These are phyloP conservation scores for Dipodascopsis tothii DNA, from an alignment of 805 yeast genomes.

Conservation along the genomic window DNA sequence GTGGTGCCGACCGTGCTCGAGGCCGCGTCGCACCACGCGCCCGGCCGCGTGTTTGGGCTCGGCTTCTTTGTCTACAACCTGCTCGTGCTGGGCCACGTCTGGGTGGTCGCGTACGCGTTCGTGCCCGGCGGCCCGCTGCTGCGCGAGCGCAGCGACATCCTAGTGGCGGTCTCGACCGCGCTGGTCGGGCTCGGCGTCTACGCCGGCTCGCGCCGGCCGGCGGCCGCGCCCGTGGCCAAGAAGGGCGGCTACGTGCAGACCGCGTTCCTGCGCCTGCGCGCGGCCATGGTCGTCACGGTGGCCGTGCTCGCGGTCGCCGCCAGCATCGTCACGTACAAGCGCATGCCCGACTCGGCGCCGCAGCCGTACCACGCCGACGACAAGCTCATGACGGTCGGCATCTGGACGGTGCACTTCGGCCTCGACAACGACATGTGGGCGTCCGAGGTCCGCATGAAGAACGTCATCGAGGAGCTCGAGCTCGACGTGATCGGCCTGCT, in stretches of 20 bases:
- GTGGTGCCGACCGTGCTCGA: constrained; percentile 29
- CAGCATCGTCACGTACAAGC: constrained; percentile 45
- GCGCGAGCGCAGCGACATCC: constrained; percentile 80
- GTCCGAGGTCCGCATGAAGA: constrained; percentile 80
- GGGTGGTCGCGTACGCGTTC: constrained; percentile 97
- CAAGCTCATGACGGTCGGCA: constrained; percentile 81
- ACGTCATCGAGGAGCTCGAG: constrained; percentile 75
- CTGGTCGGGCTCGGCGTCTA: constrained; percentile 49
- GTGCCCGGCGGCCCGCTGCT: constrained; percentile 88
- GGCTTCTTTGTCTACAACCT: constrained; percentile 44
- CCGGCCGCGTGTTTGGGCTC: constrained; percentile 41
- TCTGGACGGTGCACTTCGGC: constrained; percentile 97
- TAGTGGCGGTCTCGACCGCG: constrained; percentile 50
- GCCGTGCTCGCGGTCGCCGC: constrained; percentile 40
- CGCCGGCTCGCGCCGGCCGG: constrained; percentile 23
- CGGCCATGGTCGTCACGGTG: constrained; percentile 24
- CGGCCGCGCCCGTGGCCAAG: constrained; percentile 14
- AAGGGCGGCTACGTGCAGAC: constrained; percentile 20
- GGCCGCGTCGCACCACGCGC: constrained; percentile 47
- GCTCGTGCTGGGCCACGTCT: constrained; percentile 72
- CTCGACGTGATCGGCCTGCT: constrained; percentile 83
- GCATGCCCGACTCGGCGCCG: constrained; percentile 57
- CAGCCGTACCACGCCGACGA: constrained; percentile 60
- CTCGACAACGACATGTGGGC: constrained; percentile 98
- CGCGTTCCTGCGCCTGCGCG: constrained; percentile 8